These are phyloP conservation scores for Trametes elegans DNA, from an alignment of 768 basidiomycete species.

Conservation along the genomic window DNA sequence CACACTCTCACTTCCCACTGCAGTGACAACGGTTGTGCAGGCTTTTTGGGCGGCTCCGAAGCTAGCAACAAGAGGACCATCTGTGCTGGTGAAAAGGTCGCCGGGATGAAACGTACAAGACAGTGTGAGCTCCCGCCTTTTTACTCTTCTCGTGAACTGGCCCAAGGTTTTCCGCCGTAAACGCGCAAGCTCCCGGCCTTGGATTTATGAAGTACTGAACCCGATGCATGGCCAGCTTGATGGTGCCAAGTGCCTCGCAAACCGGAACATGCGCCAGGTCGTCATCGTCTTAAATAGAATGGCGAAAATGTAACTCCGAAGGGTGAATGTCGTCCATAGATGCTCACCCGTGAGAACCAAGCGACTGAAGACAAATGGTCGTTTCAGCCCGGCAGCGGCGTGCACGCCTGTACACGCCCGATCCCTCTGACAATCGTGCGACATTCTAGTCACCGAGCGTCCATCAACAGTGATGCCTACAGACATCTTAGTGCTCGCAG, in stretches of 20 bases:
- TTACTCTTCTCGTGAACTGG: slow-evolving; percentile 17
- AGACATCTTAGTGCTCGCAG: background rate
- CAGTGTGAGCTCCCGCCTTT: slow-evolving; percentile 16
- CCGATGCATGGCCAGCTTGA: slow-evolving; percentile 6
- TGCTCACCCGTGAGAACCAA: background rate
- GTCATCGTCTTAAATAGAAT: slow-evolving; percentile 8
- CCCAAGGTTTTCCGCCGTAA: background rate
- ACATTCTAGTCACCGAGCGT: background rate
- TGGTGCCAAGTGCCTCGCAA: background rate
- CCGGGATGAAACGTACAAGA: no score
- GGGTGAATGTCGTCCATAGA: background rate
- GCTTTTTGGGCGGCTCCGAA: background rate
- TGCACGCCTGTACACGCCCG: background rate
- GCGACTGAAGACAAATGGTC: background rate
- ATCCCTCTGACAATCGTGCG: background rate
- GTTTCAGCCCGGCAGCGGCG: background rate
- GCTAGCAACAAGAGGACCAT: no score
- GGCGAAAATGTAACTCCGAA: background rate
- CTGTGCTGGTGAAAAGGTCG: no score
- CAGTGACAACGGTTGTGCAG: background rate
- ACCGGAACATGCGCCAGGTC: background rate
- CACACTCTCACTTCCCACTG: background rate
- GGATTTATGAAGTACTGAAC: background rate
- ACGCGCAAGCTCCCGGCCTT: no score
- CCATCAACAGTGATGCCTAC: background rate